phyloP scores from a whole-genome alignment of 257 asterid species.

The Primulina tabacum region DNA sequence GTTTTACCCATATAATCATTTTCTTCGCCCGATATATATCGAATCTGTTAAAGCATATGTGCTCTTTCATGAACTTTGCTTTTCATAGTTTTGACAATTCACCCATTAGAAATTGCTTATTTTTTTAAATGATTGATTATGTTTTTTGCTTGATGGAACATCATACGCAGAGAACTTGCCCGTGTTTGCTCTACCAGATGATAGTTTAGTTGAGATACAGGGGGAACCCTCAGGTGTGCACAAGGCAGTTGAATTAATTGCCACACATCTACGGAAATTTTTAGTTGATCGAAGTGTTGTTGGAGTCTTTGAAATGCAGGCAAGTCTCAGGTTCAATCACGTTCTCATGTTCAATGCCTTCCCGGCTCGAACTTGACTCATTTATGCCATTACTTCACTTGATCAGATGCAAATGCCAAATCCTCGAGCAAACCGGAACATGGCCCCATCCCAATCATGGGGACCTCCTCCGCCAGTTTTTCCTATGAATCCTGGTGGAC shows the following conservation, averaged over 20 bases:
- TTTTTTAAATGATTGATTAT: constrained; percentile 9
- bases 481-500: constrained; percentile 51
- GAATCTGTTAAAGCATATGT: not conserved
- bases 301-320: constrained; percentile 77
- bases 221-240: constrained; percentile 75
- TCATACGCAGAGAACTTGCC: constrained; percentile 71
- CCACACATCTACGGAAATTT: constrained; percentile 75
- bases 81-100: not conserved
- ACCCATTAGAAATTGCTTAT: constrained; percentile 9
- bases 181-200: constrained; percentile 71
- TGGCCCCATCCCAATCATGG: constrained; percentile 65
- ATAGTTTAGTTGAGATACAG: constrained; percentile 88
- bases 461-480: constrained; percentile 57
- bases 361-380: constrained; percentile 3
- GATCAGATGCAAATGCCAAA: constrained; percentile 67
- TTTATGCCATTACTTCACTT: constrained; percentile 10
- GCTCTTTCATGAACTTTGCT: constrained; percentile 1
- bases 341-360: constrained; percentile 18
- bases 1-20: not conserved
- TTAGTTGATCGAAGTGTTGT: constrained; percentile 85
- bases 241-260: constrained; percentile 80
- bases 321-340: constrained; percentile 31
- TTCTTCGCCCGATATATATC: not conserved
- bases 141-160: constrained; percentile 19
- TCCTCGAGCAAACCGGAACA: constrained; percentile 55